phyloP scores from a whole-genome alignment of 805 yeast species.

The Ogataea nakhonphanomensis region DNA sequence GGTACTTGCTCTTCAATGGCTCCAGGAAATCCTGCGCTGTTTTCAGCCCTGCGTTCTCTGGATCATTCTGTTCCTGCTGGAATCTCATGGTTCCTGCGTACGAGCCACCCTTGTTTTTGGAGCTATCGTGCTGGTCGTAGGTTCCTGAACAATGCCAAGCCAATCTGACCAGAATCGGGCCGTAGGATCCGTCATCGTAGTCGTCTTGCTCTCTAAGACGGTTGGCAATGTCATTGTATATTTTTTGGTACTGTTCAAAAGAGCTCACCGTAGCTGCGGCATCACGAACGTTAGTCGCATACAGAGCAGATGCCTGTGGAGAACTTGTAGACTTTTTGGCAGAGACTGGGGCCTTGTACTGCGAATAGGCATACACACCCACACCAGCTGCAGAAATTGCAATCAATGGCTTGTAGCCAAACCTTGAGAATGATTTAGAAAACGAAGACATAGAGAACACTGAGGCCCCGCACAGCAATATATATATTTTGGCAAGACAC shows the following conservation, averaged over 20 bases:
- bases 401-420: conserved; percentile 1
- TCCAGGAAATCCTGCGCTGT: conserved; percentile 54
- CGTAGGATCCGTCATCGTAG: conserved; percentile 60
- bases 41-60: conserved; percentile 48
- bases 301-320: conserved; percentile 32
- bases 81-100: conserved; percentile 55
- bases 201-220: conserved; percentile 53
- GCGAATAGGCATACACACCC: conserved; percentile 26
- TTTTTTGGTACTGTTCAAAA: conserved; percentile 55
- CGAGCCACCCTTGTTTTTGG: conserved; percentile 44
- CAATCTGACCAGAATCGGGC: conserved; percentile 43
- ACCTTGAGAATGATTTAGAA: conserved; percentile 1
- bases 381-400: conserved; percentile 21
- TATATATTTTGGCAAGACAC: background rate
- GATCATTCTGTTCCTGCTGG: conserved; percentile 47
- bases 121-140: conserved; percentile 38
- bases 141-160: conserved; percentile 53
- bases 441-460: conserved; percentile 3
- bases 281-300: conserved; percentile 29
- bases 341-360: conserved; percentile 15
- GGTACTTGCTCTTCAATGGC: conserved; percentile 52
- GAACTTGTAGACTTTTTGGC: conserved; percentile 12
- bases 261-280: conserved; percentile 33
- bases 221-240: conserved; percentile 70
- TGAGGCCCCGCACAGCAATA: background rate